A percentile compares a stretch with the other conserved stretches of the same genome.
These are phyloP conservation scores for Stagonosporopsis chrysanthemi DNA, from an alignment of 2,329 filamentous ascomycete species.

Conservation along the genomic window DNA sequence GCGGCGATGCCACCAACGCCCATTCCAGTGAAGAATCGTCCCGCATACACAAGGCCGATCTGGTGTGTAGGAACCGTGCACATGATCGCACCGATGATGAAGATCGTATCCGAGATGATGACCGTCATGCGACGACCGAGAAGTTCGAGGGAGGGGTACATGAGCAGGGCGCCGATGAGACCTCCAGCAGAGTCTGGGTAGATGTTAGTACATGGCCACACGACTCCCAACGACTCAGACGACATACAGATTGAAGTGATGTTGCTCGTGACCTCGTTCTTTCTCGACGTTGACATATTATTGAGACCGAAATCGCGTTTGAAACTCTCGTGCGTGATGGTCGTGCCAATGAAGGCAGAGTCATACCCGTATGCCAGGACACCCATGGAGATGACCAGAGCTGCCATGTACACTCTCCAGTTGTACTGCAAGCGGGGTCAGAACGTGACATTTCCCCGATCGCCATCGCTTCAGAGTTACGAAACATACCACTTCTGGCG, in stretches of 20 bases:
- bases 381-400: conserved; percentile 63
- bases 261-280: conserved; percentile 55
- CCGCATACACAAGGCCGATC: conserved; percentile 52
- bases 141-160: conserved; percentile 54
- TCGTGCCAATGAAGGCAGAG: conserved; percentile 79
- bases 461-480: background rate
- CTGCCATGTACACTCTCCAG: conserved; percentile 65
- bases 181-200: conserved; percentile 56
- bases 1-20: conserved; percentile 55
- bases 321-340: conserved; percentile 74
- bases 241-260: conserved; percentile 55
- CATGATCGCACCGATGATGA: conserved; percentile 51
- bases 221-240: no score
- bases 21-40: conserved; percentile 50
- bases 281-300: conserved; percentile 54
- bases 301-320: conserved; percentile 71
- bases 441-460: background rate
- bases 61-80: conserved; percentile 42
- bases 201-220: background rate
- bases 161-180: conserved; percentile 61
- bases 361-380: conserved; percentile 70
- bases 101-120: conserved; percentile 56
- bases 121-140: conserved; percentile 61
- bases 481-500: conserved; percentile 57
- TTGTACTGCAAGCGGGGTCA: conserved; percentile 54